These are phyloP conservation scores for Mortierella sp. DNA, from an alignment of 371 early-diverging fungal genomes.

Conservation along the genomic window DNA sequence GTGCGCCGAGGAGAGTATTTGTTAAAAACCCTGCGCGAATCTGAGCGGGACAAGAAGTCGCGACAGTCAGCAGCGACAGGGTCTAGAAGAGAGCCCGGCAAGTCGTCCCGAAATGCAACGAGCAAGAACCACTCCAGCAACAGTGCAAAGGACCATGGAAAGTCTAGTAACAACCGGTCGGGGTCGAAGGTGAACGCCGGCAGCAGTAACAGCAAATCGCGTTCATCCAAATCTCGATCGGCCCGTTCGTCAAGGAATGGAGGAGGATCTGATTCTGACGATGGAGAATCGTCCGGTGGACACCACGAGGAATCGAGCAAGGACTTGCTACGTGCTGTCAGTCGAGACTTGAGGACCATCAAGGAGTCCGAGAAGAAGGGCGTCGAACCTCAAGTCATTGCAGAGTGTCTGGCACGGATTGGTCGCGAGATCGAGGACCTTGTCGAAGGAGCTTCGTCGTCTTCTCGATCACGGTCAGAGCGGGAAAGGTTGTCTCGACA, in stretches of 20 bases:
- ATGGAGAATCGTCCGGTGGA: conserved; percentile 18
- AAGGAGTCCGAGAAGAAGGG: conserved; percentile 48
- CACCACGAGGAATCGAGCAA: conserved; percentile 43
- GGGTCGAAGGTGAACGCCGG: conserved; percentile 7
- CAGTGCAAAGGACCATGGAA: conserved; percentile 11
- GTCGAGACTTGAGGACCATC: conserved; percentile 48
- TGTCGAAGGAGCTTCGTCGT: conserved; percentile 23
- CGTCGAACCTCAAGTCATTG: conserved; percentile 51
- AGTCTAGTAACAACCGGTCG: conserved; percentile 4
- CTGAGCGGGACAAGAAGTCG: conserved; percentile 47
- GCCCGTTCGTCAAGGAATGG: conserved; percentile 19
- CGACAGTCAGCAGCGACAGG: conserved; percentile 31
- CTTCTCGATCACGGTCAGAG: conserved; percentile 34
- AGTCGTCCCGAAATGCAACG: conserved; percentile 7
- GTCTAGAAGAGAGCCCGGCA: conserved; percentile 42
- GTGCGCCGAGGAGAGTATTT: conserved; percentile 92
- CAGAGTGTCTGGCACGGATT: conserved; percentile 44
- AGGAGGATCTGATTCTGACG: conserved; percentile 28
- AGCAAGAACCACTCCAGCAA: conserved; percentile 13
- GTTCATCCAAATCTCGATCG: conserved; percentile 18
- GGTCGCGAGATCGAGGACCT: conserved; percentile 49
- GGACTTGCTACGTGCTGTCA: conserved; percentile 37
- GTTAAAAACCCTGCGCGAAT: conserved; percentile 81
- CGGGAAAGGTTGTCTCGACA: conserved; percentile 49
- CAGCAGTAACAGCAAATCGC: conserved; percentile 16